These are phyloP conservation scores for Anethum foeniculum DNA, from an alignment of 140 eudicot species.

Conservation along the genomic window DNA sequence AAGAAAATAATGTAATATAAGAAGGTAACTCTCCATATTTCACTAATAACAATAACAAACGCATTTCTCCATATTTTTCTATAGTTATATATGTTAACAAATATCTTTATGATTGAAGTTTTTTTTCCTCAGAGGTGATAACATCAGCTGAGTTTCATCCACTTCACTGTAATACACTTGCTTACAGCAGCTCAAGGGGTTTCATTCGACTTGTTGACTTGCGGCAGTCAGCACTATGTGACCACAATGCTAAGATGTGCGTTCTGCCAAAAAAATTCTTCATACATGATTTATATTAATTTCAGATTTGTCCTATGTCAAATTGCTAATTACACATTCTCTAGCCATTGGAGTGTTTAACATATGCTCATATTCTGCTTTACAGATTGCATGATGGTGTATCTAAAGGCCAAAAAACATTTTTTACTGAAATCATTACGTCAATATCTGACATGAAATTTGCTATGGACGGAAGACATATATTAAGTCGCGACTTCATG, in stretches of 20 bases:
- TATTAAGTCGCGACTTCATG: slow-evolving; percentile 82
- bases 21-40: too few relatives aligned
- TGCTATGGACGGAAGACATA: slow-evolving; percentile 60
- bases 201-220: slow-evolving; percentile 72
- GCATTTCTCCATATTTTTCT: too few relatives aligned
- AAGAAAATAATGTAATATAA: too few relatives aligned
- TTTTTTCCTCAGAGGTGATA: slow-evolving; percentile 58
- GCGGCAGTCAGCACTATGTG: slow-evolving; percentile 90
- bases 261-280: slow-evolving; percentile 16
- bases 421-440: slow-evolving; percentile 71
- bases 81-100: too few relatives aligned
- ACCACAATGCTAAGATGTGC: slow-evolving; percentile 56
- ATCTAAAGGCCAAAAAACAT: slow-evolving; percentile 47
- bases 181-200: slow-evolving; percentile 85
- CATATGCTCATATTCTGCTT: not conserved
- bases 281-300: not conserved
- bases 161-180: slow-evolving; percentile 65
- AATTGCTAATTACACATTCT: not conserved
- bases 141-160: slow-evolving; percentile 89
- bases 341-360: not conserved
- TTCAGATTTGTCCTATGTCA: not conserved
- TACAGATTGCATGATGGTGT: slow-evolving; percentile 56
- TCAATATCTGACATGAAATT: slow-evolving; percentile 68
- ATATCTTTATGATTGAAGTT: slow-evolving; percentile 6
- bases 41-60: too few relatives aligned